Conservation (phyloP, 2,329 filamentous ascomycete species). For the Trichoderma polysporum region DNA sequence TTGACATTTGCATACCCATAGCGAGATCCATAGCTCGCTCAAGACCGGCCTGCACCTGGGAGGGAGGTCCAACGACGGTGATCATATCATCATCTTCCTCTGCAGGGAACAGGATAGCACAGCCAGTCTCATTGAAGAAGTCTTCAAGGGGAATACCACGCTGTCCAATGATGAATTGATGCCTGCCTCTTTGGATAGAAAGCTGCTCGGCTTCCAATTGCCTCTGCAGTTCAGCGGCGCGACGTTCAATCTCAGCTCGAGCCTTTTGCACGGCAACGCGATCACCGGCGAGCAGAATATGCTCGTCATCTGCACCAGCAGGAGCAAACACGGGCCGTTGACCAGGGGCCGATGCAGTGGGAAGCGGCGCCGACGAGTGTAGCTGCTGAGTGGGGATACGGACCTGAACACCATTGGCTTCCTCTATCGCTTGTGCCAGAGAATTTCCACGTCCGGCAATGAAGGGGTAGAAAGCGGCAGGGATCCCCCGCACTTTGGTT, state of each 20-base stretch:
- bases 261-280: constrained; percentile 77
- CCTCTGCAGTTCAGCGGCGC: constrained; percentile 71
- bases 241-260: constrained; percentile 76
- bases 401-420: constrained; percentile 75
- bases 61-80: constrained; percentile 77
- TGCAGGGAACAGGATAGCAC: constrained; percentile 77
- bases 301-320: constrained; percentile 64
- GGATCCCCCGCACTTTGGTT: constrained; percentile 78
- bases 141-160: constrained; percentile 76
- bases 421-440: constrained; percentile 67
- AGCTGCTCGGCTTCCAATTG: constrained; percentile 76
- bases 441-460: constrained; percentile 77
- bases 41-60: constrained; percentile 70
- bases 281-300: constrained; percentile 85
- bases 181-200: constrained; percentile 79
- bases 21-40: constrained; percentile 87
- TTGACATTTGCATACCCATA: constrained; percentile 79
- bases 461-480: constrained; percentile 93
- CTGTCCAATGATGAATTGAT: constrained; percentile 93
- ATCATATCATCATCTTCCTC: constrained; percentile 79
- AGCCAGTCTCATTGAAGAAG: constrained; percentile 88
- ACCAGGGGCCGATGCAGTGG: constrained; percentile 59
- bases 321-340: constrained; percentile 69
- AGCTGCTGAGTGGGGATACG: constrained; percentile 80
- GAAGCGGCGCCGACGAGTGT: constrained; percentile 69